Base-by-base conservation (phyloP, 2,329 filamentous ascomycete species). In the Sclerotinia sclerotiorum region DNA sequence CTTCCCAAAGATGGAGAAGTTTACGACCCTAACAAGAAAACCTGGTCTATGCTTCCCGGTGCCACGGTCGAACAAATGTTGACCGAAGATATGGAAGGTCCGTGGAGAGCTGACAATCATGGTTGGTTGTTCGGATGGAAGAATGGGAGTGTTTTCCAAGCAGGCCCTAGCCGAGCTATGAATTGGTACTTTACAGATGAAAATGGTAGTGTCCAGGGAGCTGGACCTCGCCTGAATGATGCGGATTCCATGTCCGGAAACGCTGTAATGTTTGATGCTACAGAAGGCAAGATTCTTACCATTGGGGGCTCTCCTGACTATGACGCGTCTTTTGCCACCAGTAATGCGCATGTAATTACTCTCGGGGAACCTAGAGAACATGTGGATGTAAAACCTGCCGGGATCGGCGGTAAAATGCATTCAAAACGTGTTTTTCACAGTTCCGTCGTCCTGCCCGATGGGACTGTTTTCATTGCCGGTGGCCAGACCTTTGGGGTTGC, bases 211-310 rank as follows among this genome's bases (percentile, higher is more conserved):
- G 58, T 62, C 24, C 19, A 35, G 15, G 13, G 13, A n/a, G 58
- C 44, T 35, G 58, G 58, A 7, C 8, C 49, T 62, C 58, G 58
- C 29, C 7, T 62, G 24, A 11, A 49, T 1, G 58, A 62, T 19
- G 44, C 35, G 24, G 58, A 62, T 49, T 62, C 58, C 3, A 62
- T 62, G 58, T 62, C 58, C n/a, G 58, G 58, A 19, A 62, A 62
- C 8, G 58, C 58, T 24, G 44, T 62, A 21, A 62, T 62, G 58
- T 62, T 62, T 62, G 58, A 62, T 62, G 58, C 58, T 5, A 48
- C 21, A 4, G 29, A 29, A 49, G 58, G 58, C 15, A 24, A 62
- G 7, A 62, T 62, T 49, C 58, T 62, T 24, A 62, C 58, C 44
- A 49, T 62, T 29, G 58, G 58, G 29, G 58, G 58, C 0, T 49